These are phyloP conservation scores for Cephaloascus albidus DNA, from an alignment of 805 yeast genomes.

Conservation along the genomic window DNA sequence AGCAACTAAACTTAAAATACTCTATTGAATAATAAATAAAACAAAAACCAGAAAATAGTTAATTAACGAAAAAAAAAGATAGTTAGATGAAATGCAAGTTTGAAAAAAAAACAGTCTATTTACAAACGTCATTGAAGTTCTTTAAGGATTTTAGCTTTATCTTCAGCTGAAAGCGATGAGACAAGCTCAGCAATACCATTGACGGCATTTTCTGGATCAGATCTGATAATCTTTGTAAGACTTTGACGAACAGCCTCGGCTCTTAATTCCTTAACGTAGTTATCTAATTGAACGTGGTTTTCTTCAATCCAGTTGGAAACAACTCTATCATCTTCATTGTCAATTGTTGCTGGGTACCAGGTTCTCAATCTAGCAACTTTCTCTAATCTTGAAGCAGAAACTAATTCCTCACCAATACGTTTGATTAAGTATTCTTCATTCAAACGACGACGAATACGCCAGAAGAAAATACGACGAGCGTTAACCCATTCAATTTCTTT, in stretches of 20 bases:
- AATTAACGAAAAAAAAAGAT: background rate
- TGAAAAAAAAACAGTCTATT: background rate
- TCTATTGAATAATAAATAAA: background rate
- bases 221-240: conserved; percentile 49
- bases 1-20: background rate
- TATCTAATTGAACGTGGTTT: conserved; percentile 55
- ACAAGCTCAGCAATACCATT: conserved; percentile 48
- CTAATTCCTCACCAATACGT: conserved; percentile 57
- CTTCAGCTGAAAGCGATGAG: conserved; percentile 42
- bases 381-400: conserved; percentile 61
- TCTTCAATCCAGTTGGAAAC: conserved; percentile 84
- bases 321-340: conserved; percentile 61
- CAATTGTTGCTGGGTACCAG: conserved; percentile 69
- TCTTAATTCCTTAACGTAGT: conserved; percentile 53
- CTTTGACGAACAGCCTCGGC: conserved; percentile 58
- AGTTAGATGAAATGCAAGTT: background rate
- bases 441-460: conserved; percentile 95
- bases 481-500: conserved; percentile 80
- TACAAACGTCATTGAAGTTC: conserved; percentile 10
- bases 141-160: conserved; percentile 33
- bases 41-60: background rate
- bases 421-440: conserved; percentile 83
- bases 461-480: conserved; percentile 94
- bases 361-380: conserved; percentile 80
- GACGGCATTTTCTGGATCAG: conserved; percentile 41